Evolutionary conservation across 805 yeast species (phyloP), one percentile per base, ranked within the genome.

Genomic region (Candida tibetensis): DNA sequence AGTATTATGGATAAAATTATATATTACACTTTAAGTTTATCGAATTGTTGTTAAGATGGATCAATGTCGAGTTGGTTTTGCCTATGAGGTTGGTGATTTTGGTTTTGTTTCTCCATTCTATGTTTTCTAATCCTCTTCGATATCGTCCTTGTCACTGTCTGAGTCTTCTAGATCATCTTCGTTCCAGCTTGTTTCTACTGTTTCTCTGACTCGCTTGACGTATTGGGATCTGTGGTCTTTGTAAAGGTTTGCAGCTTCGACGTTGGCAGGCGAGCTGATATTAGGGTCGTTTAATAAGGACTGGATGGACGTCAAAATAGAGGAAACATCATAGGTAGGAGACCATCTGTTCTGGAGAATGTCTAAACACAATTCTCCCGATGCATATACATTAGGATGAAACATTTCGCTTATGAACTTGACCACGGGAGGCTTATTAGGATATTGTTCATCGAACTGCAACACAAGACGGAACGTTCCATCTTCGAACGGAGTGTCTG

Each of bases 261-360:
- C 98, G 53, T 93, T 93, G 1, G 99, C 99, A 1, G 99, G 99
- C 17, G 96, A 85, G 36, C 90, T 81, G 33, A 90, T 95, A 59
- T 93, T 93, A 13, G 99, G 99, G 59, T 93, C 99, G 63, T 93
- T 93, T 51, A 93, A 71, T 46, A 93, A 73, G 40, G 90, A 82
- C 60, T 93, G 99, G 41, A 93, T 81, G 18, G 96, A 86, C 1
- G 99, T 93, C 51, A 93, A 72, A 40, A 93, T 91, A 9, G 96
- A 88, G 8, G 96, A 89, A 27, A 93, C 99, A 57, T 93, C 99
- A 58, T 91, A 93, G 1, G 99, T 93, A 9, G 99, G 99, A 17
- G 95, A 85, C 99, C 99, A 93, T 58, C 98, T 75, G 67, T 91
- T 93, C 60, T 93, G 99, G 49, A 93, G 70, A 49, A 93, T 93